phyloP scores from a whole-genome alignment of 768 basidiomycete species.

The Xerocomellus intermedius region DNA sequence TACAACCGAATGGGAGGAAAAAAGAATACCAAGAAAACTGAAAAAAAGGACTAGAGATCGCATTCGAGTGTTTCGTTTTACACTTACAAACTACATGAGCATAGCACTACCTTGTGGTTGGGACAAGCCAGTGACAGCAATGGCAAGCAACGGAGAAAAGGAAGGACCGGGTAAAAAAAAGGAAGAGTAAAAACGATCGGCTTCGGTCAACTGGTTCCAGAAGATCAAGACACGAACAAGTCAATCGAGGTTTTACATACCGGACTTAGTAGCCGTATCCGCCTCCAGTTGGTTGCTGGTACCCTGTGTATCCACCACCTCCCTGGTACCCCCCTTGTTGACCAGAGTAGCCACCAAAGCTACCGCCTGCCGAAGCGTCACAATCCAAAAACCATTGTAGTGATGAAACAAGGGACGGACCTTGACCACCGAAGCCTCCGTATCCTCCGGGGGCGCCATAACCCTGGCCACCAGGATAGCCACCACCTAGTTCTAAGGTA shows the following conservation, averaged over 20 bases:
- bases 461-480: constrained; percentile 30
- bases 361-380: constrained; percentile 3
- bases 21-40: neutral
- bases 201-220: neutral
- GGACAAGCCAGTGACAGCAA: neutral
- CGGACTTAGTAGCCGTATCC: constrained; percentile 29
- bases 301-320: constrained; percentile 27
- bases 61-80: constrained; percentile 17
- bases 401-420: neutral
- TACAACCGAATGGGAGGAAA: neutral
- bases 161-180: neutral
- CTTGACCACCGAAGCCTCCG: constrained; percentile 18
- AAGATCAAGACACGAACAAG: neutral
- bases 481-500: constrained; percentile 25
- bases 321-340: constrained; percentile 23
- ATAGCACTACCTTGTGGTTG: constrained; percentile 7
- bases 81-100: constrained; percentile 17
- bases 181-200: neutral
- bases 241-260: neutral
- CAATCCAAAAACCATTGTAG: neutral
- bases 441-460: constrained; percentile 22
- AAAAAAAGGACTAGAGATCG: neutral
- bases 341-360: constrained; percentile 13
- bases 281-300: constrained; percentile 24
- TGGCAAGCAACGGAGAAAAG: neutral